phyloP scores from a whole-genome alignment of 108 stramenopile genomes.

The Nitzschia sp. region DNA sequence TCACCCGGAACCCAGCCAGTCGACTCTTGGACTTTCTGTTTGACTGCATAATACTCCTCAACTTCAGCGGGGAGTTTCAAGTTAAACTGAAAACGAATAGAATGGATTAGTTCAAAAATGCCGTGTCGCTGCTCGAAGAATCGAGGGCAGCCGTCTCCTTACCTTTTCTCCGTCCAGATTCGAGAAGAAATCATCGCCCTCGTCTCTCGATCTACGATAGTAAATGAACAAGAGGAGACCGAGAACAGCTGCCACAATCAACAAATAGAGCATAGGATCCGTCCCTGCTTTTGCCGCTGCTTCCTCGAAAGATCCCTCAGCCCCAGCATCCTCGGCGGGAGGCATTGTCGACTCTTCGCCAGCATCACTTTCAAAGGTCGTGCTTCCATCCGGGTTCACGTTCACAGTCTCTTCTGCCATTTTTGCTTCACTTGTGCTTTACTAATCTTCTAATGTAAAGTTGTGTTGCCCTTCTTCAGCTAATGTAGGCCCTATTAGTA shows the following conservation, averaged over 20 bases:
- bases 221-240: constrained; percentile 51
- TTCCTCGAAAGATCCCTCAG: constrained; percentile 18
- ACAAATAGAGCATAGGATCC: constrained; percentile 82
- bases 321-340: constrained; percentile 17
- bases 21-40: constrained; percentile 63
- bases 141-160: too few species aligned
- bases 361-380: constrained; percentile 60
- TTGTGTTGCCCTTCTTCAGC: too few species aligned
- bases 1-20: constrained; percentile 81
- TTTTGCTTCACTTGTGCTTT: not conserved
- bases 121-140: too few species aligned
- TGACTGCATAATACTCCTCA: constrained; percentile 85
- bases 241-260: constrained; percentile 51
- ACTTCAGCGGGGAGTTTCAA: constrained; percentile 84
- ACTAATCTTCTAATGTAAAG: too few species aligned
- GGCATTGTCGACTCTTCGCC: constrained; percentile 33
- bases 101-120: too few species aligned
- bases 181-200: constrained; percentile 77
- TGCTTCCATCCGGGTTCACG: constrained; percentile 83
- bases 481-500: too few species aligned
- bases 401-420: constrained; percentile 61
- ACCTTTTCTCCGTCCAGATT: constrained; percentile 87
- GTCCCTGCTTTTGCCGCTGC: constrained; percentile 46
- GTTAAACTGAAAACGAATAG: constrained; percentile 62
- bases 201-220: constrained; percentile 44